A percentile compares a stretch with the other conserved stretches of the same genome.
These are phyloP conservation scores for Penicillium nordicum DNA, from an alignment of 2,329 filamentous ascomycete species.

Conservation along the genomic window DNA sequence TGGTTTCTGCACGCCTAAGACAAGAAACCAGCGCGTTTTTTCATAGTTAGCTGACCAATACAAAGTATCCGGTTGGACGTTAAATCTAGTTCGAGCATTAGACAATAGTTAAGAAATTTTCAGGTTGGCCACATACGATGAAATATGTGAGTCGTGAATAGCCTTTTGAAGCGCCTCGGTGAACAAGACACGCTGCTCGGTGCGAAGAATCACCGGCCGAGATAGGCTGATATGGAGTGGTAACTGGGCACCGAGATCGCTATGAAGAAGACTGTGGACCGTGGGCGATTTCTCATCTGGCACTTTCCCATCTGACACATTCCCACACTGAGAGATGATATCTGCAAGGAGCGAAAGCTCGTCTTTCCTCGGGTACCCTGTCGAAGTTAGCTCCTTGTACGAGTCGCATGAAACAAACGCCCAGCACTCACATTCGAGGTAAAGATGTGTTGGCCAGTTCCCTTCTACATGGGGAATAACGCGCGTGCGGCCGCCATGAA, in stretches of 20 bases:
- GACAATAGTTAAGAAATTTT: neutral
- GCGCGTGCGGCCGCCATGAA: slow-evolving; percentile 82
- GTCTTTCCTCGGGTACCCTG: slow-evolving; percentile 41
- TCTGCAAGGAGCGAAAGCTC: slow-evolving; percentile 34
- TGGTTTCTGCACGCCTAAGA: slow-evolving; percentile 59
- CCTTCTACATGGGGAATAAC: slow-evolving; percentile 79
- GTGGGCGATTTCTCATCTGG: slow-evolving; percentile 38
- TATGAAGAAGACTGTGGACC: slow-evolving; percentile 68
- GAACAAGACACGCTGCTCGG: slow-evolving; percentile 69
- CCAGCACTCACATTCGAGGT: slow-evolving; percentile 76
- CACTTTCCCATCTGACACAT: slow-evolving; percentile 43
- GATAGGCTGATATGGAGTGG: slow-evolving; percentile 92
- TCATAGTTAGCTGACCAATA: slow-evolving; percentile 67
- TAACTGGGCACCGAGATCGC: slow-evolving; percentile 70
- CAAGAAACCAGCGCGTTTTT: slow-evolving; percentile 75
- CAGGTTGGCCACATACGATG: slow-evolving; percentile 40
- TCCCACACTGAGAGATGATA: slow-evolving; percentile 28
- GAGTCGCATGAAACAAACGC: neutral
- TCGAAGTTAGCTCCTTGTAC: slow-evolving; percentile 14
- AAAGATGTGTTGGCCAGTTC: slow-evolving; percentile 90
- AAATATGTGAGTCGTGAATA: slow-evolving; percentile 43
- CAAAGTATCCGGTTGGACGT: slow-evolving; percentile 46
- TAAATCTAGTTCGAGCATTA: slow-evolving; percentile 44
- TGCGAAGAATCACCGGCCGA: slow-evolving; percentile 69
- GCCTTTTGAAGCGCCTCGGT: slow-evolving; percentile 51